Base-by-base conservation (phyloP, 495 filamentous ascomycete species). In the Xylaria curta region DNA sequence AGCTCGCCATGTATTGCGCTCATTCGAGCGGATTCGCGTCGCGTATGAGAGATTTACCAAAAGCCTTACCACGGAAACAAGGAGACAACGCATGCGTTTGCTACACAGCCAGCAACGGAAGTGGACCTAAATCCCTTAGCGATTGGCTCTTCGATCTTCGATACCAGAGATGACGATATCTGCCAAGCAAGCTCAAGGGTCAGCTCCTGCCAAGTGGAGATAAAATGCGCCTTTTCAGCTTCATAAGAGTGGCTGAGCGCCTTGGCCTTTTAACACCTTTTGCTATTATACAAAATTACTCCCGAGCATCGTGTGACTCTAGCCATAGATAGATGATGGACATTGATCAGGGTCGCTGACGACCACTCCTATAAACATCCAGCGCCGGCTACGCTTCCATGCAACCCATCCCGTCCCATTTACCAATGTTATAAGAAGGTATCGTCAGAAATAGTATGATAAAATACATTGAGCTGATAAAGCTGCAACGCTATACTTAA, bases 41-140 rank as follows among this genome's bases (percentile, higher is more conserved):
- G 42, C 24, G 19, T 47, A 33, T 44, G 42, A 31, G 17, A 49
- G 28, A 38, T 31, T 56, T 56, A 56, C 53, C 7, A 31, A 31
- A 31, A 7, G 1, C 24, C 24, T 56, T 28, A 17, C 13, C 26
- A 31, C 10, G 28, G 13, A 31, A 31, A 56, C 3, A 66, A 15
- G 40, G 8, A 56, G 33, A 67, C 65, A 68, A 58, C 65, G 44
- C 51, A 68, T 58, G 49, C 49, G 44, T 68, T 31, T 21, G 12
- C 36, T 38, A 33, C 49, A 17, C 49, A 26, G 19, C 33, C 58
- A 60, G 21, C 58, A 10, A 4, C 13, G 38, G 65, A 53, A 26
- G 49, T 44, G 46, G 46, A 40, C 19, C 64, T 53, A 1, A 21
- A n/a, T 49, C 15, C 26, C 24, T 33, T 28, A 47, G 28, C 42